Conservation (phyloP, 179 eudicot species). For the Corrigiola litoralis region DNA sequence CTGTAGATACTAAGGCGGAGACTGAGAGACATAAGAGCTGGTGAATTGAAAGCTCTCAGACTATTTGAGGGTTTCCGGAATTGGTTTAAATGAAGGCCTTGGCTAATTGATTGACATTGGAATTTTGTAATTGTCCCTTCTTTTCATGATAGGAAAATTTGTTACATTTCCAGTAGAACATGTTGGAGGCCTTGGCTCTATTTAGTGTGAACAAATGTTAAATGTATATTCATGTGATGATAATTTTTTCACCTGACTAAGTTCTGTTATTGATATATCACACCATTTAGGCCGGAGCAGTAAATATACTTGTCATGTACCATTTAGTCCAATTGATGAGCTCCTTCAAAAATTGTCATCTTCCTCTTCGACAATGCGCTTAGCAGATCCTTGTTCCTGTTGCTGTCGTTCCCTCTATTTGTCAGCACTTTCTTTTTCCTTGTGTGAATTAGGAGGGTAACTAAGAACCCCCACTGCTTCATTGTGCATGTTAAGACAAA, state of each 20-base stretch:
- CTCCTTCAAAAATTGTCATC: constrained; percentile 72
- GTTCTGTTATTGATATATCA: too few relatives aligned
- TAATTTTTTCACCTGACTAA: too few relatives aligned
- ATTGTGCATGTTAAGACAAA: constrained; percentile 94
- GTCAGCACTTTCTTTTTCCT: constrained; percentile 94
- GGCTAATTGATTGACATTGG: background rate
- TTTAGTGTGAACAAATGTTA: background rate
- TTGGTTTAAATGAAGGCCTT: constrained; percentile 46
- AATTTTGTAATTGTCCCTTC: background rate
- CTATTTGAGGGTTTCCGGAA: constrained; percentile 63
- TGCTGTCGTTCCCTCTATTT: constrained; percentile 97
- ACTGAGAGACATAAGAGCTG: constrained; percentile 74
- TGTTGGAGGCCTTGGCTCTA: background rate
- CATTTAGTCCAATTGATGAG: background rate
- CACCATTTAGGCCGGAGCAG: too few relatives aligned
- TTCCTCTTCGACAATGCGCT: constrained; percentile 94
- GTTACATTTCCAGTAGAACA: background rate
- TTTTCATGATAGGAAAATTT: background rate
- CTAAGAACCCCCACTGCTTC: constrained; percentile 91
- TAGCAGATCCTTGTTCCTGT: constrained; percentile 95
- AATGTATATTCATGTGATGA: background rate
- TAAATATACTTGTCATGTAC: too few relatives aligned
- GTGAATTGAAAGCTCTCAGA: constrained; percentile 71
- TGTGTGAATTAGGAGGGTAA: constrained; percentile 87
- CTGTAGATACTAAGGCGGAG: constrained; percentile 80